phyloP scores from a whole-genome alignment of 208 protist species.

The Leishmania arabica region DNA sequence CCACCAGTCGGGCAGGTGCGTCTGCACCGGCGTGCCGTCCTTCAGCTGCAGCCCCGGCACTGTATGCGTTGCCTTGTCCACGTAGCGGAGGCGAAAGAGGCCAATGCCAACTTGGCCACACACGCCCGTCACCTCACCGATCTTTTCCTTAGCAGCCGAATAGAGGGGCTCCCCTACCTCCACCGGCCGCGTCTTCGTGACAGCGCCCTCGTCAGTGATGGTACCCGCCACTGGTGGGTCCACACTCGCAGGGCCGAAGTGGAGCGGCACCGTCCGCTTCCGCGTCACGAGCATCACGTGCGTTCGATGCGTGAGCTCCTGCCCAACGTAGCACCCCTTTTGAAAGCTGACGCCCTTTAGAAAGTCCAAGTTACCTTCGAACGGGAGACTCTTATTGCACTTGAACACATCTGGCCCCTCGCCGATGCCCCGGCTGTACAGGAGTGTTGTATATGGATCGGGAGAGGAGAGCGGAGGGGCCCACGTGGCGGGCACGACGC shows the following conservation, averaged over 20 bases:
- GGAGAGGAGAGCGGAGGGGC: conserved; percentile 9
- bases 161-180: conserved; percentile 50
- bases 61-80: conserved; percentile 48
- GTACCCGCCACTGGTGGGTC: not conserved
- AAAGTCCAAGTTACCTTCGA: conserved; percentile 94
- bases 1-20: conserved; percentile 75
- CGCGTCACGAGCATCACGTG: conserved; percentile 94
- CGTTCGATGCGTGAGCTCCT: conserved; percentile 95
- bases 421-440: conserved; percentile 73
- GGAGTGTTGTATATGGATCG: conserved; percentile 50
- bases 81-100: conserved; percentile 75
- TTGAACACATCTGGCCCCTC: conserved; percentile 83
- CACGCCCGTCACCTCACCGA: conserved; percentile 66
- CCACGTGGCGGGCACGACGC: conserved; percentile 19
- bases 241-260: conserved; percentile 22
- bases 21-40: conserved; percentile 40
- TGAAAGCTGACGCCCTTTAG: conserved; percentile 90
- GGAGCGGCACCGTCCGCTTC: conserved; percentile 90
- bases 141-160: conserved; percentile 38
- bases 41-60: conserved; percentile 47
- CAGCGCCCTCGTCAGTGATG: not conserved
- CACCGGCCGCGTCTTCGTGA: conserved; percentile 1
- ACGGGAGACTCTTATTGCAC: conserved; percentile 75
- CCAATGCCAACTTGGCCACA: conserved; percentile 57
- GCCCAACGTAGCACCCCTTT: conserved; percentile 97